phyloP scores from a whole-genome alignment of 2,329 filamentous ascomycete genomes.

The Fusarium sp. region DNA sequence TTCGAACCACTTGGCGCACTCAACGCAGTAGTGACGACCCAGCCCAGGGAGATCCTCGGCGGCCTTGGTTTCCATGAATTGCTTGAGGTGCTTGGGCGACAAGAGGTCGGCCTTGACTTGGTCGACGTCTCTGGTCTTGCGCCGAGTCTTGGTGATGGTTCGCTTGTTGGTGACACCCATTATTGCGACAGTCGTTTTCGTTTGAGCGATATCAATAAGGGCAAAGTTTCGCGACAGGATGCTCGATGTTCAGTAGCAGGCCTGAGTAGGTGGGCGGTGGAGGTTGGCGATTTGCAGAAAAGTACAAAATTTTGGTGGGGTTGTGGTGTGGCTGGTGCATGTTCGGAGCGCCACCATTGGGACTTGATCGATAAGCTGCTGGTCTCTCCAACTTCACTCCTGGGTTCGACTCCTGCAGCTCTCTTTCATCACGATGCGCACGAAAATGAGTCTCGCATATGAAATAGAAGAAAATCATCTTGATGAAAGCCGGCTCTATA shows the following conservation, averaged over 20 bases:
- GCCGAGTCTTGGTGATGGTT: conserved; percentile 82
- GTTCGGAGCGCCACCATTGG: background rate
- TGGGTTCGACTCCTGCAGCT: too few species aligned
- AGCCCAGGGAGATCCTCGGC: conserved; percentile 90
- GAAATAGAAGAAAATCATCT: too few species aligned
- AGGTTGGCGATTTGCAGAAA: conserved; percentile 44
- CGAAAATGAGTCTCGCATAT: too few species aligned
- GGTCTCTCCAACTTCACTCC: too few species aligned
- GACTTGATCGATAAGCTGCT: too few species aligned
- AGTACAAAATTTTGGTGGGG: conserved; percentile 42
- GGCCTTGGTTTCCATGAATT: conserved; percentile 84
- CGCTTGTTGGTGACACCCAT: conserved; percentile 80
- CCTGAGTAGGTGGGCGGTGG: conserved; percentile 9
- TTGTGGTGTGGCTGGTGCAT: background rate
- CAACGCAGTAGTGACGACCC: conserved; percentile 88
- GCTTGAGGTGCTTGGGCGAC: conserved; percentile 83
- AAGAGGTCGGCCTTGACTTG: conserved; percentile 89
- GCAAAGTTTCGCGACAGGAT: background rate
- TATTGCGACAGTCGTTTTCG: background rate
- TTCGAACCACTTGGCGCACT: conserved; percentile 98
- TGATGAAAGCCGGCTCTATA: too few species aligned
- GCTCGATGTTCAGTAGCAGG: conserved; percentile 6
- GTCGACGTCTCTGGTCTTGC: conserved; percentile 88
- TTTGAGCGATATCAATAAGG: background rate
- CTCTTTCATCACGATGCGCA: too few species aligned